A percentile compares a stretch with the other conserved stretches of the same genome.
phyloP scores from a whole-genome alignment of 176 grass and related monocot species.

The Alopecurus myosuroides region DNA sequence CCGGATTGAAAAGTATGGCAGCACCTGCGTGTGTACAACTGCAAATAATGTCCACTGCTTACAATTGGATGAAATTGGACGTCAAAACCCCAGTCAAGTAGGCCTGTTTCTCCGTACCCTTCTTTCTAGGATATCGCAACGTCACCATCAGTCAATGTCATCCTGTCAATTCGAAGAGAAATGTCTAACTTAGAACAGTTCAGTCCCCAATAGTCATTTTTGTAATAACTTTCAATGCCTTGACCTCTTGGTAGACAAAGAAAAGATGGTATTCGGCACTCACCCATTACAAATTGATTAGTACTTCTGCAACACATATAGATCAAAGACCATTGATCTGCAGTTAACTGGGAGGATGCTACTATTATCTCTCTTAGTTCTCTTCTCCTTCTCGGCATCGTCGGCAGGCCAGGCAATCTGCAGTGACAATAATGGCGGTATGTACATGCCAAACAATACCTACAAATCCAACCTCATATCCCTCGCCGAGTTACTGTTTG shows the following conservation, averaged over 20 bases:
- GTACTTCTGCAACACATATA: constrained; percentile 6
- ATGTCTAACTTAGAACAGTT: neutral
- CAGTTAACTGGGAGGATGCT: neutral
- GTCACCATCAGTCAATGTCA: neutral
- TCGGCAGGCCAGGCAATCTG: constrained; percentile 1
- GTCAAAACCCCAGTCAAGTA: neutral
- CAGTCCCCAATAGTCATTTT: neutral
- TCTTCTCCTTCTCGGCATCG: neutral
- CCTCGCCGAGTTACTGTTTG: constrained; percentile 2
- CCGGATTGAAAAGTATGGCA: neutral
- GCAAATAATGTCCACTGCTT: neutral
- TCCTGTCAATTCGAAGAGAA: neutral
- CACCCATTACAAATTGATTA: neutral
- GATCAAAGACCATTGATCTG: neutral
- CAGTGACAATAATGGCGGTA: constrained; percentile 7
- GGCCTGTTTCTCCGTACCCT: neutral
- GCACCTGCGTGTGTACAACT: neutral
- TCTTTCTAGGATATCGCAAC: neutral
- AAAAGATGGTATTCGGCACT: constrained; percentile 16
- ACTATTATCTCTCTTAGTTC: neutral
- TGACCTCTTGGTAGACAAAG: constrained; percentile 10
- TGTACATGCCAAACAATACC: constrained; percentile 23
- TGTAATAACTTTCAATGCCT: constrained; percentile 1
- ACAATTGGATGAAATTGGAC: neutral
- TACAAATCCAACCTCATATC: constrained; percentile 28